phyloP scores from a whole-genome alignment of 768 basidiomycete species.

The Hysterangium stoloniferum region DNA sequence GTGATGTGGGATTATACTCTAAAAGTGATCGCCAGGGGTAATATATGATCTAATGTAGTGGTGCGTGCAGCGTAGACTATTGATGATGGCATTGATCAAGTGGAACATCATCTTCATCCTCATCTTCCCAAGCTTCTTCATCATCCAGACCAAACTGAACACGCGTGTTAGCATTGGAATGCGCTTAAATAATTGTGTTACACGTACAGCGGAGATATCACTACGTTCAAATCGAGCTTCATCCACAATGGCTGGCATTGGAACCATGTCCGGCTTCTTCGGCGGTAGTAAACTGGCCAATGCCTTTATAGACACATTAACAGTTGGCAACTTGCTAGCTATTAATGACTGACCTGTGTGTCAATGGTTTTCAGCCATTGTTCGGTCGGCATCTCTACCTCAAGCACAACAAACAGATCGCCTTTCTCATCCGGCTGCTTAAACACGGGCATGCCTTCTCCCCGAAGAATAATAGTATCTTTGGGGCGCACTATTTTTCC shows the following conservation, averaged over 20 bases:
- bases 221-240: constrained; percentile 66
- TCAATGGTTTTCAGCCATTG: constrained; percentile 70
- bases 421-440: constrained; percentile 62
- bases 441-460: constrained; percentile 84
- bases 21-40: too few relatives aligned
- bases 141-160: constrained; percentile 62
- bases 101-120: constrained; percentile 50
- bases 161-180: constrained; percentile 71
- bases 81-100: constrained; percentile 10
- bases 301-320: constrained; percentile 34
- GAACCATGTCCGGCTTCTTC: constrained; percentile 67
- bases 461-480: constrained; percentile 64
- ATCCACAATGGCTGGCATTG: constrained; percentile 62
- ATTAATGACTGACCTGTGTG: constrained; percentile 35
- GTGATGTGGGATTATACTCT: too few relatives aligned
- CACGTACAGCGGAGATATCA: constrained; percentile 79
- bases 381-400: constrained; percentile 81
- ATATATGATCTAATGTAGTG: too few relatives aligned
- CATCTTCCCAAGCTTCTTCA: constrained; percentile 60
- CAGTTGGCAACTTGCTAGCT: constrained; percentile 8
- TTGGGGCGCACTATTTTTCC: constrained; percentile 71
- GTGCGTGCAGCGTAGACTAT: too few relatives aligned
- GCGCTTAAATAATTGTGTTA: constrained; percentile 61
- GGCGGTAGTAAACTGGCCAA: constrained; percentile 64
- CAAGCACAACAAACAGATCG: constrained; percentile 73